These are phyloP conservation scores for Ogataea ganodermae DNA, from an alignment of 805 yeast species.

Conservation along the genomic window DNA sequence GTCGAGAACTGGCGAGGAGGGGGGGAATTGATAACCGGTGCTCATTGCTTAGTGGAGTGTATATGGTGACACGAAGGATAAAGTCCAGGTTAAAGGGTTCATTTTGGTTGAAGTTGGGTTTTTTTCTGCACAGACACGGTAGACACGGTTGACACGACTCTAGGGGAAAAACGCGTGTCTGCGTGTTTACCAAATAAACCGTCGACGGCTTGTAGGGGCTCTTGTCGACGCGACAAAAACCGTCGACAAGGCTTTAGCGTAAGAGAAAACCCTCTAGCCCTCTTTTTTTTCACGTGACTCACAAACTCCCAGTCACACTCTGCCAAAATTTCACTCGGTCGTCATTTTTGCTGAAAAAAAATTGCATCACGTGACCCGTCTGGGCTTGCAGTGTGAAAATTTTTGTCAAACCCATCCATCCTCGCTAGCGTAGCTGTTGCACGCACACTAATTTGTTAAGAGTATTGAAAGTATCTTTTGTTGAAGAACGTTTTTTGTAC, in stretches of 20 bases:
- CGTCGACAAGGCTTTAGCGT: conserved; percentile 3
- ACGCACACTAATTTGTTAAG: conserved; percentile 4
- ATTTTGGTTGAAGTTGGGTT: background rate
- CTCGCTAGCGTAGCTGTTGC: conserved; percentile 1
- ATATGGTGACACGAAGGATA: too few relatives aligned
- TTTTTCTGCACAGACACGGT: background rate
- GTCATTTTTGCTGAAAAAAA: background rate
- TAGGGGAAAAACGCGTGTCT: conserved; percentile 16
- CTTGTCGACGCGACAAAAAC: conserved; percentile 1
- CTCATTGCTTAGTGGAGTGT: background rate
- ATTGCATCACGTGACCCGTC: conserved; percentile 11
- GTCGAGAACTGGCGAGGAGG: conserved; percentile 36
- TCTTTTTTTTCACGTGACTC: background rate
- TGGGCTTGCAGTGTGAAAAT: conserved; percentile 8
- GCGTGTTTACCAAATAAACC: conserved; percentile 11
- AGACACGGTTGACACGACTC: conserved; percentile 8
- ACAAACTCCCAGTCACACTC: background rate
- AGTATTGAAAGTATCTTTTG: background rate
- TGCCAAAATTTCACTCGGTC: background rate
- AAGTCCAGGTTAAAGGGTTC: too few relatives aligned
- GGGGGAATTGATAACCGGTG: conserved; percentile 31
- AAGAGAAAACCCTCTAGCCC: background rate
- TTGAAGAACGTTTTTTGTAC: background rate
- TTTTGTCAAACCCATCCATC: conserved; percentile 13
- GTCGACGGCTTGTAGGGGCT: conserved; percentile 10